Evolutionary conservation across 2,329 filamentous ascomycete species (phyloP), one percentile per base, ranked within the genome.

Genomic region (Macroventuria anomochaeta): DNA sequence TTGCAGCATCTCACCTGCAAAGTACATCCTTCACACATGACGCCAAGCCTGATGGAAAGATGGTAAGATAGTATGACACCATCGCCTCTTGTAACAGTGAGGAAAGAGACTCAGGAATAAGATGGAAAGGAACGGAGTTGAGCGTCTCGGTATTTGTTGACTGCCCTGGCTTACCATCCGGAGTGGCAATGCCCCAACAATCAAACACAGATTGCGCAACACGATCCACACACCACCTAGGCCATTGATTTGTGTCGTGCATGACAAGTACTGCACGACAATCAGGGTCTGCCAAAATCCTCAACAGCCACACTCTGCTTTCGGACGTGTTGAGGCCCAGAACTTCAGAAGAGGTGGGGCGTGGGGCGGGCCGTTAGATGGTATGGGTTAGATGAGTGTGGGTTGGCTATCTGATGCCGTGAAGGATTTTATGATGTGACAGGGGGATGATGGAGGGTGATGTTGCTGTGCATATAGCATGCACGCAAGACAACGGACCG

Each of bases 121-220:
- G n/a, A 26, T 5, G 23, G 10, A n/a, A 1, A 15, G 5, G 8
- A 3, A 3, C 21, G n/a, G 37, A 34, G 5, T 3, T 28, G 18
- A 15, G 15, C 5, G 33, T 25, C 11, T 18, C 15, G 17, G 36
- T 41, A 15, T 25, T 42, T 53, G 37, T 42, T 34, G 31, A 18
- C n/a, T 29, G 8, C 23, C 23, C 37, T 28, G 46, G 23, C 37
- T 40, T 38, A n/a, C 31, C 7, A 33, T 3, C 31, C 38, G 39
- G 31, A 46, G 46, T 48, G 52, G 52, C 52, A 36, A 50, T 29
- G 38, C 50, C 52, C 46, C 52, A 55, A 55, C 52, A 55, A 46
- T 33, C 52, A 41, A 37, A 31, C 25, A 13, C 17, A 31, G 41
- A 17, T 20, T 28, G n/a, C 23, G 41, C 33, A 7, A 43, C 26